These are phyloP conservation scores for Debaryomyces coudertii DNA, from an alignment of 1,139 yeast species.

Conservation along the genomic window DNA sequence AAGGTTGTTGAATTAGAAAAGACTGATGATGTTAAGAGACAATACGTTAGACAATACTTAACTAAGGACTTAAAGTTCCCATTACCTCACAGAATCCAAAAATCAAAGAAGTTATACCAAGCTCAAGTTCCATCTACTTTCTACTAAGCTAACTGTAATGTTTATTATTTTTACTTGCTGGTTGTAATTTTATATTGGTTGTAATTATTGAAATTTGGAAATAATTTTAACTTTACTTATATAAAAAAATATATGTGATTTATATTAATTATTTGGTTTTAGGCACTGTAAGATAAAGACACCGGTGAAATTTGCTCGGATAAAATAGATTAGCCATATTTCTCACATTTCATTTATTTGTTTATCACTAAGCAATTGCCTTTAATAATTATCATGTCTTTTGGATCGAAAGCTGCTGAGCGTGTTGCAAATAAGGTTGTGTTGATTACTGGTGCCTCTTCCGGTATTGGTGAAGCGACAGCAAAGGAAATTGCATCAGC, in stretches of 20 bases:
- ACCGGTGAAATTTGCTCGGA: neutral
- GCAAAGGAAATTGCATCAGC: conserved; percentile 45
- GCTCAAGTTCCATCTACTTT: conserved; percentile 95
- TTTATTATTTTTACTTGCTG: conserved; percentile 14
- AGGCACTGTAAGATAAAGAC: neutral
- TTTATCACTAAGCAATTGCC: neutral
- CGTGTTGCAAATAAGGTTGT: conserved; percentile 63
- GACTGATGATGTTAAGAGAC: conserved; percentile 98
- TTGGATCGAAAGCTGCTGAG: conserved; percentile 56
- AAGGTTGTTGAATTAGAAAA: conserved; percentile 99
- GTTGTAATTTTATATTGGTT: conserved; percentile 20
- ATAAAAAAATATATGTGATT: conserved; percentile 16
- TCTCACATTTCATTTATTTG: conserved; percentile 3
- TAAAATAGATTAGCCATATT: neutral
- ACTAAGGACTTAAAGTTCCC: conserved; percentile 98
- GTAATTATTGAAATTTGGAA: conserved; percentile 17
- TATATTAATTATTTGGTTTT: conserved; percentile 5
- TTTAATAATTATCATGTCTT: conserved; percentile 36
- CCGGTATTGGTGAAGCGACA: conserved; percentile 59
- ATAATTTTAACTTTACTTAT: conserved; percentile 16
- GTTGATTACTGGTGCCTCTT: conserved; percentile 75
- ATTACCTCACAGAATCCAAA: conserved; percentile 98
- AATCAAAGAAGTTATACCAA: conserved; percentile 85
- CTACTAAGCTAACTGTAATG: conserved; percentile 57
- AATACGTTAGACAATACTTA: conserved; percentile 97